Base-by-base conservation (phyloP, 495 filamentous ascomycete species). In the Elasticomyces elasticus region DNA sequence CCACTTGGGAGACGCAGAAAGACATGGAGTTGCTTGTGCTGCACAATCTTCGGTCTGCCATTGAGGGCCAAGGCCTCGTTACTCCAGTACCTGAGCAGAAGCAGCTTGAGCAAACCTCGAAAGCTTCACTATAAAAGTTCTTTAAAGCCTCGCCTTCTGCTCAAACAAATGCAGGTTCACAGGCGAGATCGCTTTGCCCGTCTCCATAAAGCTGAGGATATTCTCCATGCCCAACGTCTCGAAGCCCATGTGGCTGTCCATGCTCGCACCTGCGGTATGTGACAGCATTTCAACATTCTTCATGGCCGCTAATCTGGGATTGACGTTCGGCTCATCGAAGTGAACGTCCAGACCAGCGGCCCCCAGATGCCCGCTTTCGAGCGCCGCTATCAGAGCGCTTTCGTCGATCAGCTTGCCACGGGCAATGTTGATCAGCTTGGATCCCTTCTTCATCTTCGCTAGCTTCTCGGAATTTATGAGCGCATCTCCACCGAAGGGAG, bases 21-120 rank as follows among this genome's bases (percentile, higher is more conserved):
- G 67, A 63, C 27, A 69, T 69, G 67, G 67, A 69, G 52, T 26
- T 67, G 38, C 49, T 69, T 10, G 67, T 69, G 28, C 47, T 69
- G 30, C 62, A 69, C 19, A 69, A 69, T 47, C 41, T 69, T 15
- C 63, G 60, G 52, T 51, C 37, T 28, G 65, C 62, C 1, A 41
- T 67, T 25, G 52, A 64, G 43, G 49, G 62, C 5, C 57, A 55
- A 7, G 57, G 58, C 17, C 52, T 69, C 31, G 26, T 66, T n/a
- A 69, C 67, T 11, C 62, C 54, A 38, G 56, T 69, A 7, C 60
- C 66, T 30, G 67, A 69, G 58, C 66, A 69, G 52, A 40, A 15
- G 35, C 13, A 15, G 3, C 3, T 40, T 12, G 35, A 40, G 35
- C 5, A 17, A 17, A 17, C 13, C 15, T n/a, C n/a, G 30, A 33